Base-by-base conservation (phyloP, 352 stramenopile species). In the Pythium dissotocum region DNA sequence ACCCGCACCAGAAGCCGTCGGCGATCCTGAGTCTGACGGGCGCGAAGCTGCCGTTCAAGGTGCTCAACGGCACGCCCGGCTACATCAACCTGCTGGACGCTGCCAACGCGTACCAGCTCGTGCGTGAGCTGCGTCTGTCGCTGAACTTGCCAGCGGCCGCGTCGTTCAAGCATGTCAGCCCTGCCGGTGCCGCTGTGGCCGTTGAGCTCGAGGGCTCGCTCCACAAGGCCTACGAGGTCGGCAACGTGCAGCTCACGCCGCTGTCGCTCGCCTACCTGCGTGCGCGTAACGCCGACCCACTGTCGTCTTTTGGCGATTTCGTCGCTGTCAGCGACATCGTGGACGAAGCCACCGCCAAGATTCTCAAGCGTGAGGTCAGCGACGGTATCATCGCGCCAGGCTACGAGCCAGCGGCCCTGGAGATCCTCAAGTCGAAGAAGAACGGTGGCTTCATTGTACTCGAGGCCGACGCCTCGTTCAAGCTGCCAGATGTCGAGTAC, bases 71-170 rank as follows among this genome's bases (percentile, higher is more conserved):
- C 53, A 96, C 88, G n/a, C 97, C 97, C 6, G 98, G 98, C 24
- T 99, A 99, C 88, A 99, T 99, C 76, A 99, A 99, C 82, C 81
- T 99, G 46, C 82, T 99, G 49, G 98, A 99, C 77, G 98, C 98
- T 33, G 92, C 93, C 56, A 99, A 99, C 86, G 97, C 97, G n/a
- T 99, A 97, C 88, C 97, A 99, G 77, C 90, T 99, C 24, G 97
- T 99, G 54, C 83, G 91, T 61, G 98, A 99, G 83, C 83, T 99
- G 38, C 89, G 94, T 64, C 58, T 98, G 63, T 97, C 97, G 46
- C 95, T 98, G 44, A 91, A 95, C 33, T 83, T 99, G 51, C 82
- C 93, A 6, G 94, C 97, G 24, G 98, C 98, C 2, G 93, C 97
- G 38, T 99, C 94, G 63, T 99, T 99, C 86, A 99, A 99, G 88